A percentile compares a stretch with the other conserved stretches of the same genome.
Evolutionary conservation across 2,329 filamentous ascomycete genomes (phyloP).

Genomic region (Cladosporium halotolerans): DNA sequence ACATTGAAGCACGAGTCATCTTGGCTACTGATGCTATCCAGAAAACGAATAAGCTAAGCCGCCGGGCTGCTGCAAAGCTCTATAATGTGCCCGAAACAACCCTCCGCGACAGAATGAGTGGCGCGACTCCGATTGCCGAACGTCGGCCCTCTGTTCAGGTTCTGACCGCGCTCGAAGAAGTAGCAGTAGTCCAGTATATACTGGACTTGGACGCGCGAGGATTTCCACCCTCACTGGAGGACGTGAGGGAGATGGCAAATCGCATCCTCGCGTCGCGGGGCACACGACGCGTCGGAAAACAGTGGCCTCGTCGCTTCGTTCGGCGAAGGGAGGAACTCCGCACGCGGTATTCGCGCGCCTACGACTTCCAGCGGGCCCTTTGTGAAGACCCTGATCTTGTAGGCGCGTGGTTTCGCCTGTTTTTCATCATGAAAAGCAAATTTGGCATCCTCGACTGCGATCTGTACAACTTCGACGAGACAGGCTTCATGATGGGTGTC

Average conservation of each 20-base stretch:
- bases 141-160: background rate
- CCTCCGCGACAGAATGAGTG: background rate
- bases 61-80: background rate
- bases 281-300: background rate
- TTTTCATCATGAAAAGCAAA: conserved; percentile 7
- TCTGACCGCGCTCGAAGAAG: background rate
- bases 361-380: background rate
- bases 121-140: background rate
- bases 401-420: conserved; percentile 10
- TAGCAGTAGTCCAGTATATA: background rate
- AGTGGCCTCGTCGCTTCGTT: background rate
- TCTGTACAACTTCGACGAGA: conserved; percentile 21
- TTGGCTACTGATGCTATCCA: background rate
- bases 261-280: background rate
- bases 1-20: background rate
- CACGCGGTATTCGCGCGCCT: background rate
- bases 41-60: background rate
- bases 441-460: conserved; percentile 12
- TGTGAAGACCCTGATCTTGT: conserved; percentile 5
- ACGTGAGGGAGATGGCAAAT: background rate
- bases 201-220: background rate
- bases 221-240: background rate
- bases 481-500: conserved; percentile 21
- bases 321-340: background rate
- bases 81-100: background rate